These are phyloP conservation scores for Taphrina populina DNA, from an alignment of 1,139 yeast genomes.

Conservation along the genomic window DNA sequence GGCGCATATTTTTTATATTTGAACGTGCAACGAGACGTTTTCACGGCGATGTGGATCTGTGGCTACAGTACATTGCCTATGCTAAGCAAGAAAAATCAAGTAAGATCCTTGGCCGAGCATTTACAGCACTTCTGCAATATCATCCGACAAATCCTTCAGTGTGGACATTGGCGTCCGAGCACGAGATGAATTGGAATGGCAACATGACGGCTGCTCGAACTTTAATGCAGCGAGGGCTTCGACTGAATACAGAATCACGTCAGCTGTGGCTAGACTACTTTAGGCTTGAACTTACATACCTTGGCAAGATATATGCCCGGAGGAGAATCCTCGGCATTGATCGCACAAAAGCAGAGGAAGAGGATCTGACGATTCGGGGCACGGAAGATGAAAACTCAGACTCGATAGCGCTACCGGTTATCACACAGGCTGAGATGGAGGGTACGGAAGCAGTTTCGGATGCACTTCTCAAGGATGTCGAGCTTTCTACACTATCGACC, in stretches of 20 bases:
- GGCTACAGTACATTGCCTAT: slow-evolving; percentile 73
- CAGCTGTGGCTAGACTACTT: slow-evolving; percentile 83
- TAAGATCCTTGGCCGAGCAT: slow-evolving; percentile 75
- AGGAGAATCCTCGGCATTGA: slow-evolving; percentile 68
- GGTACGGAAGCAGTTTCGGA: not conserved
- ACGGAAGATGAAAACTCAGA: slow-evolving; percentile 20
- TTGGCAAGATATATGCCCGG: slow-evolving; percentile 78
- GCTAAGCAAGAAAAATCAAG: slow-evolving; percentile 74
- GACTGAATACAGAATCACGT: slow-evolving; percentile 73
- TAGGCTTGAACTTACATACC: slow-evolving; percentile 81
- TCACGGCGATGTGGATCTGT: slow-evolving; percentile 72
- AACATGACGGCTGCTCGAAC: slow-evolving; percentile 87
- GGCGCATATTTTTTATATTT: slow-evolving; percentile 77
- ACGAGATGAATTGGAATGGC: slow-evolving; percentile 84
- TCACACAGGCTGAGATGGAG: slow-evolving; percentile 14
- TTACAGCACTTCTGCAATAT: slow-evolving; percentile 69
- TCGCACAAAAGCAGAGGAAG: slow-evolving; percentile 2
- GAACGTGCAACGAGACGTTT: slow-evolving; percentile 80
- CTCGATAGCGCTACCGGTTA: slow-evolving; percentile 12
- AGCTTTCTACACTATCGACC: slow-evolving; percentile 21
- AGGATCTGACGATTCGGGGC: slow-evolving; percentile 1
- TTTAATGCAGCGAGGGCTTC: slow-evolving; percentile 76
- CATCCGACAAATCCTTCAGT: slow-evolving; percentile 90
- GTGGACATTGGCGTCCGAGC: slow-evolving; percentile 94
- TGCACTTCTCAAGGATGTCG: slow-evolving; percentile 24